Percentiles rank a stretch among this genome's conserved stretches.
Conservation (phyloP, 306 rosid species). For the Quillaja saponaria region DNA sequence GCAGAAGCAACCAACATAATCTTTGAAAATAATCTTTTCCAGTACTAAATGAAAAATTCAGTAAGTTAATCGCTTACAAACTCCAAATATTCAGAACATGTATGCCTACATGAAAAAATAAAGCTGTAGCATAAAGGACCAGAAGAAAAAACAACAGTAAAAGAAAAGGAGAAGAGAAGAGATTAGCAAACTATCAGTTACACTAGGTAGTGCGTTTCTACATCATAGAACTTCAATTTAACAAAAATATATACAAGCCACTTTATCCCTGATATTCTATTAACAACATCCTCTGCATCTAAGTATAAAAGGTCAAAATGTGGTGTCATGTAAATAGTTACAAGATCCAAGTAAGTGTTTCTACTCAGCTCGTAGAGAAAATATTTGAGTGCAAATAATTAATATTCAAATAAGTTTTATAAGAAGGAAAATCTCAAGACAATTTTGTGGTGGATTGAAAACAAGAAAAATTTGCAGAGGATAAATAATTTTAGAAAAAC, state of each 20-base stretch:
- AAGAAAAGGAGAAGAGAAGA: slow-evolving; percentile 4
- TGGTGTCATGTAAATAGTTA: neutral
- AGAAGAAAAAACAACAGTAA: neutral
- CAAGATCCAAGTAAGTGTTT: slow-evolving; percentile 1
- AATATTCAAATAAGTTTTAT: slow-evolving; percentile 14
- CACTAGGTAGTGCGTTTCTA: neutral
- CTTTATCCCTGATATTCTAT: neutral
- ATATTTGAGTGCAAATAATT: slow-evolving; percentile 2
- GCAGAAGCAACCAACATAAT: slow-evolving; percentile 11
- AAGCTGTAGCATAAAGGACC: neutral
- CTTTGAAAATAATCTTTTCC: neutral
- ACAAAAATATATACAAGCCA: slow-evolving; percentile 15
- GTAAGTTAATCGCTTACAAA: neutral
- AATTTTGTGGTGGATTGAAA: slow-evolving; percentile 20
- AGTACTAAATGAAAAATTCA: neutral
- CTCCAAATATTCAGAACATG: neutral
- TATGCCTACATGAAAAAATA: neutral
- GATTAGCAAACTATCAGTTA: neutral
- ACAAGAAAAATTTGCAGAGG: slow-evolving; percentile 1
- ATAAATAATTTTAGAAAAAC: slow-evolving; percentile 16
- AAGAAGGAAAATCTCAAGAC: slow-evolving; percentile 14
- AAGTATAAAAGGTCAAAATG: slow-evolving; percentile 12
- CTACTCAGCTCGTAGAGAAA: neutral
- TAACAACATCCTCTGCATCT: slow-evolving; percentile 11
- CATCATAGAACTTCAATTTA: slow-evolving; percentile 4